These are phyloP conservation scores for Solanum boliviense DNA, from an alignment of 257 asterid species.

Conservation along the genomic window DNA sequence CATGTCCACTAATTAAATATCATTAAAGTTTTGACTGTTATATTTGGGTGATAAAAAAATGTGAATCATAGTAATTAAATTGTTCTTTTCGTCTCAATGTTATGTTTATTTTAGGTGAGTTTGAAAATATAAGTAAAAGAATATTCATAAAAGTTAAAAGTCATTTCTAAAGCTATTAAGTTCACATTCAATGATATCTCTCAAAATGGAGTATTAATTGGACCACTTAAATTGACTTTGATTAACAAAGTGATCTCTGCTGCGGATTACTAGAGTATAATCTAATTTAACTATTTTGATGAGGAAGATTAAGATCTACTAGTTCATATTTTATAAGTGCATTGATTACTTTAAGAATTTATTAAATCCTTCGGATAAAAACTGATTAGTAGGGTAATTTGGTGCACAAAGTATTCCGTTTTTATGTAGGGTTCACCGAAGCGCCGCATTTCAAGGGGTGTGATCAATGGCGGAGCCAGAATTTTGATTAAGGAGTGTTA, in stretches of 20 bases:
- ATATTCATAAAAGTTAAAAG: neutral
- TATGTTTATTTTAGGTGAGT: neutral
- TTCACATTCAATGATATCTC: too few relatives aligned
- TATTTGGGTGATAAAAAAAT: neutral
- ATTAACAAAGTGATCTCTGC: neutral
- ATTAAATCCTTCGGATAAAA: neutral
- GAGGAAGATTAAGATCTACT: neutral
- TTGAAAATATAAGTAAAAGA: neutral
- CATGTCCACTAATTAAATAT: neutral
- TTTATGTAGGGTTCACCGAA: neutral
- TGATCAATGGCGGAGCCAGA: rapidly evolving
- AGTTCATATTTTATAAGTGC: neutral
- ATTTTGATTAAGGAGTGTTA: too few relatives aligned
- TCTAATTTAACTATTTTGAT: neutral
- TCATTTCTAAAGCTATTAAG: too few relatives aligned
- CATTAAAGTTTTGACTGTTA: neutral
- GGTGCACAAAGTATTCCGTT: too few relatives aligned
- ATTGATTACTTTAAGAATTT: neutral
- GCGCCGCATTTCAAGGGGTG: neutral
- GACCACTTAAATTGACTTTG: too few relatives aligned
- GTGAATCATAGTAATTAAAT: neutral
- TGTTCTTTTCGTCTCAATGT: neutral
- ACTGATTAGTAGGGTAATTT: rapidly evolving
- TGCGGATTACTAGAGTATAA: neutral
- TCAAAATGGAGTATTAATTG: too few relatives aligned